phyloP scores from a whole-genome alignment of 2,329 filamentous ascomycete species.

The Cladosporium sphaerospermum region DNA sequence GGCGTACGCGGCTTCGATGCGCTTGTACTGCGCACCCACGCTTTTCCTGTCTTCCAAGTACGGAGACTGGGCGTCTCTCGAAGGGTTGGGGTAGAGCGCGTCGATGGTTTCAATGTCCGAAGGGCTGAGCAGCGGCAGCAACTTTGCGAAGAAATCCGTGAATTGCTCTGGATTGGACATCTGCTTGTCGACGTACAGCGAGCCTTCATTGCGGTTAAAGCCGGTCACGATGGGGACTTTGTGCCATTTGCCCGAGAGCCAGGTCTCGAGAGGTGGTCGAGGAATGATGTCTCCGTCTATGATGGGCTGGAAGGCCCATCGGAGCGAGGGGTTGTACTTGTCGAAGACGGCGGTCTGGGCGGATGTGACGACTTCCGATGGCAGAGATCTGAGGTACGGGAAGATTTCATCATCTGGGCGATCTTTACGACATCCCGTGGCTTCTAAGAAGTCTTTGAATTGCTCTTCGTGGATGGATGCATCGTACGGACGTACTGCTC shows the following conservation, averaged over 20 bases:
- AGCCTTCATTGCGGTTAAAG: constrained; percentile 65
- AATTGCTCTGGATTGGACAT: constrained; percentile 49
- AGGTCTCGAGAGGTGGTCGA: constrained; percentile 53
- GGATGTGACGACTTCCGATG: constrained; percentile 31
- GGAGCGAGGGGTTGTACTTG: constrained; percentile 41
- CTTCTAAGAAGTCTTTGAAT: constrained; percentile 37
- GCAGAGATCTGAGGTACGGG: constrained; percentile 37
- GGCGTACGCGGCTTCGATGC: constrained; percentile 55
- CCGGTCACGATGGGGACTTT: constrained; percentile 61
- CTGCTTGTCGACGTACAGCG: constrained; percentile 52
- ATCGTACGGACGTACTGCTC: constrained; percentile 40
- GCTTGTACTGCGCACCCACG: constrained; percentile 51
- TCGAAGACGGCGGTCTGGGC: constrained; percentile 41
- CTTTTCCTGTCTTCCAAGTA: constrained; percentile 37
- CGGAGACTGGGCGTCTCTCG: constrained; percentile 32
- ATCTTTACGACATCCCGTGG: constrained; percentile 29
- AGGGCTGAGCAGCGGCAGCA: constrained; percentile 53
- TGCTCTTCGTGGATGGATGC: constrained; percentile 38
- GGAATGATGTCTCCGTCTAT: constrained; percentile 58
- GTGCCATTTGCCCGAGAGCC: constrained; percentile 48
- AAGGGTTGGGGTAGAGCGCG: constrained; percentile 58
- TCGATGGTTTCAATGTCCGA: constrained; percentile 51
- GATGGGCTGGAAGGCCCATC: constrained; percentile 62
- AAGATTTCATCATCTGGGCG: constrained; percentile 31
- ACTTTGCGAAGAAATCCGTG: constrained; percentile 52